phyloP scores from a whole-genome alignment of 2,329 filamentous ascomycete species.

The Penicillium verrucosum region DNA sequence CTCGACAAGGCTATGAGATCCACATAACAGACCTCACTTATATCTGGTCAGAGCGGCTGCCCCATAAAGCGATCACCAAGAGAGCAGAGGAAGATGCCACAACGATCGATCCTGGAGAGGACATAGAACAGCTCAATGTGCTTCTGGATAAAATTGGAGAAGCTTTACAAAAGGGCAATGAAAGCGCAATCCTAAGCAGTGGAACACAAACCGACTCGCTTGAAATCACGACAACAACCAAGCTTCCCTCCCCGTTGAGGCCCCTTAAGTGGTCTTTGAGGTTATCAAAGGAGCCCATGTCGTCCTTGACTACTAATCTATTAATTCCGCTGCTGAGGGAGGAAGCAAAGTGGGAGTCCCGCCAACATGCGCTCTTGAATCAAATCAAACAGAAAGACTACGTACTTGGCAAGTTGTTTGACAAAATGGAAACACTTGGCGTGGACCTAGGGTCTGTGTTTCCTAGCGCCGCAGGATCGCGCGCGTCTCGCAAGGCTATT shows the following conservation, averaged over 20 bases:
- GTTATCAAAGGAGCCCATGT: conserved; percentile 42
- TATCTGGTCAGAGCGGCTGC: conserved; percentile 55
- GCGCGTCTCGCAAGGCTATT: conserved; percentile 43
- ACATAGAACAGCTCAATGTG: conserved; percentile 53
- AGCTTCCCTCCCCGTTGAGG: conserved; percentile 53
- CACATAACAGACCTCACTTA: conserved; percentile 57
- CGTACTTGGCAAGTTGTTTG: conserved; percentile 56
- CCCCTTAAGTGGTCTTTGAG: conserved; percentile 52
- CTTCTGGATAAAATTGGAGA: conserved; percentile 55
- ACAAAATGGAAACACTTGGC: conserved; percentile 56
- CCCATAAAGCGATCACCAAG: conserved; percentile 45
- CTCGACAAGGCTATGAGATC: conserved; percentile 48
- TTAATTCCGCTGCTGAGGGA: conserved; percentile 53
- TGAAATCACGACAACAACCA: conserved; percentile 46
- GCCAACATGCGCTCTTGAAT: conserved; percentile 49
- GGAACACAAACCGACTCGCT: conserved; percentile 37
- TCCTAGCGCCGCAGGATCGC: conserved; percentile 51
- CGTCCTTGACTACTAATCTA: conserved; percentile 48
- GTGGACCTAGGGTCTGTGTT: conserved; percentile 57
- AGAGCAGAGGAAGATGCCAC: conserved; percentile 50
- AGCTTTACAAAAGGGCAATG: conserved; percentile 42
- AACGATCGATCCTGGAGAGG: conserved; percentile 60
- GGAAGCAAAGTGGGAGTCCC: conserved; percentile 46
- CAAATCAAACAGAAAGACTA: conserved; percentile 58
- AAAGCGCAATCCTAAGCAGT: conserved; percentile 30